These are phyloP conservation scores for Aleurites moluccanus DNA, from an alignment of 441 rosid species.

Conservation along the genomic window DNA sequence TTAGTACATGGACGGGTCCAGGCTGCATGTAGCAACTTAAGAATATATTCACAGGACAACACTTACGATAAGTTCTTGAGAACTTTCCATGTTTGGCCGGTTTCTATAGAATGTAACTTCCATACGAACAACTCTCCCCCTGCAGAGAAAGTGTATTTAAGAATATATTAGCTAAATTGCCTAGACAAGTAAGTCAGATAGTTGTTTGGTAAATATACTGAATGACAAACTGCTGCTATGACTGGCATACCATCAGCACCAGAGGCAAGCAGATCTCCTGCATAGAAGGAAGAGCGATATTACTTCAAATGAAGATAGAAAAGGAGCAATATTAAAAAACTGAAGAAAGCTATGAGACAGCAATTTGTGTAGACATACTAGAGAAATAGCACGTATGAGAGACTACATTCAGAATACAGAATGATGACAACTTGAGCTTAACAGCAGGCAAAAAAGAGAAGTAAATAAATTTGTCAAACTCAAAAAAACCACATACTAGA, in stretches of 20 bases:
- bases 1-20: background rate
- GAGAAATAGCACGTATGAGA: background rate
- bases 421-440: background rate
- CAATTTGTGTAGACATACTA: background rate
- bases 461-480: background rate
- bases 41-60: constrained; percentile 7
- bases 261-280: constrained; percentile 92
- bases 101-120: constrained; percentile 70
- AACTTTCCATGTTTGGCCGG: constrained; percentile 84
- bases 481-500: background rate
- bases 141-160: constrained; percentile 28
- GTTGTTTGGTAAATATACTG: background rate
- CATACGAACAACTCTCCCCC: constrained; percentile 90
- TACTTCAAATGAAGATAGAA: constrained; percentile 7
- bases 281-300: constrained; percentile 20
- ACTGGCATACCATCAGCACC: constrained; percentile 86
- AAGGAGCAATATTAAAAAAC: too few species aligned
- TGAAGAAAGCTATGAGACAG: too few species aligned
- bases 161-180: constrained; percentile 1
- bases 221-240: constrained; percentile 14
- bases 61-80: constrained; percentile 71
- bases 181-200: background rate
- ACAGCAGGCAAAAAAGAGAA: background rate
- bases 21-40: constrained; percentile 15
- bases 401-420: background rate